Evolutionary conservation across 257 asterid species (phyloP), one percentile per base, ranked within the genome.

Genomic region (Rubia yunnanensis): DNA sequence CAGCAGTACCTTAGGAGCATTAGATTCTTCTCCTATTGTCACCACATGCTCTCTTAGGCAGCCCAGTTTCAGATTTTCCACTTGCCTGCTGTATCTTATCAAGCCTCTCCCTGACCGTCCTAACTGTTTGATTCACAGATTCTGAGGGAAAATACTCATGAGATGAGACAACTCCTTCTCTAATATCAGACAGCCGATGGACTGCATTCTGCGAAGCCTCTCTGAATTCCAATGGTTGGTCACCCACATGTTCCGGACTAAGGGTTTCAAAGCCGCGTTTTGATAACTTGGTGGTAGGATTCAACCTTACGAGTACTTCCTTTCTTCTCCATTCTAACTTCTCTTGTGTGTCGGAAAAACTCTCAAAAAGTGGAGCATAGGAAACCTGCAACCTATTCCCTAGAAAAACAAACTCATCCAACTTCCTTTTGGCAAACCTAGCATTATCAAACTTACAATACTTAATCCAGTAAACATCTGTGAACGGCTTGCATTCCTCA

Each of bases 391-490:
- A 36, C 68, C 74, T 81, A 65, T 87, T 87, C 74, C 96, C 96
- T 0, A 89, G 76, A 83, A 84, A 92, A 68, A 89, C 79, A 24
- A 72, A 80, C 72, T 87, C 94, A 10, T 87, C 97, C 81, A 87
- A 52, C 72, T 89, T 89, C 75, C 95, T 83, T 76, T 92, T 89
- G 10, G 96, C 96, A 68, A 87, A 92, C 84, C 96, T 91, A 80
- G 98, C 92, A 82, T 89, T 92, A 71, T 75, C 78, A 55, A 87
- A 38, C 72, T 73, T 86, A 61, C 63, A 77, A 83, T 84, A 92
- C 82, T 86, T 92, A 78, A 92, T 78, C 95, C 95, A 87, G 69
- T 80, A 92, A 72, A 92, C 95, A 72, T 89, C 96, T 5, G 98
- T 87, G 65, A 78, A 89, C 9, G 72, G 73, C 78, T 87, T 91